Percentiles rank a stretch among this genome's conserved stretches.
Conservation (phyloP, 805 yeast genomes). For the Cyberlindnera maclurae region DNA sequence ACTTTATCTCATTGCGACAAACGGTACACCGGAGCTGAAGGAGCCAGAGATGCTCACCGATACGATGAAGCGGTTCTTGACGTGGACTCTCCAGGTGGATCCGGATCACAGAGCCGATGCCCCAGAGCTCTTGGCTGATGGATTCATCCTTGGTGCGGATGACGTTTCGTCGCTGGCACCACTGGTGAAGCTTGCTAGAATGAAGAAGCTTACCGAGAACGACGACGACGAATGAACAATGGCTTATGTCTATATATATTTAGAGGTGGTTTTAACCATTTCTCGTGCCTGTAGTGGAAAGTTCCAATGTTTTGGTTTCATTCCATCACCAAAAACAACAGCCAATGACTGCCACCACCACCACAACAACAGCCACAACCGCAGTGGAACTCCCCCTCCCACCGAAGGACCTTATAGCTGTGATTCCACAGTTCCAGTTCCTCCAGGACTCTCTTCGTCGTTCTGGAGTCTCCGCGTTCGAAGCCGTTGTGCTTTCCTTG, state of each 20-base stretch:
- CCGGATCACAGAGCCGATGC: conserved; percentile 87
- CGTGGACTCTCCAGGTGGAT: conserved; percentile 88
- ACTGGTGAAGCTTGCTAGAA: conserved; percentile 63
- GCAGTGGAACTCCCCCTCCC: conserved; percentile 7
- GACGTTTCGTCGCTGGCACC: conserved; percentile 60
- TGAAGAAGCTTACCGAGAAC: conserved; percentile 54
- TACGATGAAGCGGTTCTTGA: conserved; percentile 60
- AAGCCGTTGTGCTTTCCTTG: conserved; percentile 3
- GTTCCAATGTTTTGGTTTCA: no score
- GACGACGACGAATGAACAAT: conserved; percentile 31
- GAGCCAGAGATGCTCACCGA: conserved; percentile 75
- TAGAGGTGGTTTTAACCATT: background rate
- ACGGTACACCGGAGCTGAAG: conserved; percentile 91
- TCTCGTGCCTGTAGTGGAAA: background rate
- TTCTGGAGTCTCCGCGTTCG: conserved; percentile 1
- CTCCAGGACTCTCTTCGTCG: conserved; percentile 2
- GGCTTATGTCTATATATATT: background rate
- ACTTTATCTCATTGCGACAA: conserved; percentile 87
- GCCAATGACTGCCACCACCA: no score
- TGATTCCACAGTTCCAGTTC: conserved; percentile 8
- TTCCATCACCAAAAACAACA: no score
- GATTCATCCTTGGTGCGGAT: conserved; percentile 60
- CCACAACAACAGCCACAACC: no score
- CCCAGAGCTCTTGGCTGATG: conserved; percentile 74
- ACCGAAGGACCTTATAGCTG: conserved; percentile 4